phyloP scores from a whole-genome alignment of 805 yeast species.

The Ogataea methanolica region DNA sequence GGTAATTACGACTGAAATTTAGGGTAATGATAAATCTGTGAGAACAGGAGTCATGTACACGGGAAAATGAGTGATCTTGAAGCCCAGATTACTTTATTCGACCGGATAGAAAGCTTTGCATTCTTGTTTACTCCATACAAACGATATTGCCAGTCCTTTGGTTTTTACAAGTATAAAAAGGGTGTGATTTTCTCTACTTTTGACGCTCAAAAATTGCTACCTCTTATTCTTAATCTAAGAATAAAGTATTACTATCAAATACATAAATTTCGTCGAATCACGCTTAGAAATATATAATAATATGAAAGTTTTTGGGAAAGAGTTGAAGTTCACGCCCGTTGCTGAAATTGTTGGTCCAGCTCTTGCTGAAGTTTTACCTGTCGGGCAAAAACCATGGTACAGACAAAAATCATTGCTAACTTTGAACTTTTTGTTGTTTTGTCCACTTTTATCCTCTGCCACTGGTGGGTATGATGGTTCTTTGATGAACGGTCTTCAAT shows the following conservation, averaged over 20 bases:
- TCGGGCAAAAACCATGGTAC: conserved; percentile 31
- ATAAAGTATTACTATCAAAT: neutral
- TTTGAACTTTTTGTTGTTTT: conserved; percentile 35
- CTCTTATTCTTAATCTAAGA: no score
- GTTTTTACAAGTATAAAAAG: no score
- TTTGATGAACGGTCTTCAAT: conserved; percentile 43
- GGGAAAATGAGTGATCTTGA: no score
- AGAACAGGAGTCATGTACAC: no score
- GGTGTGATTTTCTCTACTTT: no score
- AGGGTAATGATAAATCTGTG: no score
- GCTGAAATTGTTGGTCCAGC: conserved; percentile 19
- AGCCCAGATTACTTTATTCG: no score
- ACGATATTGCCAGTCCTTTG: no score
- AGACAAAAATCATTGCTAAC: conserved; percentile 33
- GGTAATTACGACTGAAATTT: no score
- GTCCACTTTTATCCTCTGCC: conserved; percentile 33
- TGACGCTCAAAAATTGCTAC: no score
- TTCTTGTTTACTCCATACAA: no score
- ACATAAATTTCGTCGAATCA: neutral
- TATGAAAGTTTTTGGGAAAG: neutral
- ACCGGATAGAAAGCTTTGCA: no score
- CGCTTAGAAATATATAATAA: neutral
- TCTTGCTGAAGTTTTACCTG: conserved; percentile 14
- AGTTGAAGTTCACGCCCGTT: conserved; percentile 6
- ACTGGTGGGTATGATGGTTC: conserved; percentile 40